Percentiles rank a stretch among this genome's conserved stretches.
phyloP scores from a whole-genome alignment of 306 rosid genomes.

The Prunus salicina region DNA sequence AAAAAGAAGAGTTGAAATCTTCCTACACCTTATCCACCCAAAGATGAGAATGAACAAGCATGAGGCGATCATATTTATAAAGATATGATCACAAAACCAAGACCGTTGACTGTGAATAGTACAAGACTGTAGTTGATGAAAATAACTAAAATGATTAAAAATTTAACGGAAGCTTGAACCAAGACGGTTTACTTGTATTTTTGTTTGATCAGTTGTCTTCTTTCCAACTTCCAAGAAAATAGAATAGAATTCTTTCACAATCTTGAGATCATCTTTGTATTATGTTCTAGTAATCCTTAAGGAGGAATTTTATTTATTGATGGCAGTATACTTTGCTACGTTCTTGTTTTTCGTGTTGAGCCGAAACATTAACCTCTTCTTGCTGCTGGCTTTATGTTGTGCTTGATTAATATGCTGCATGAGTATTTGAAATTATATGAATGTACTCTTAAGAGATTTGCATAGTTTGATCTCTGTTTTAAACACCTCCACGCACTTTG shows the following conservation, averaged over 20 bases:
- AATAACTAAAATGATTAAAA: background rate
- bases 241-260: slow-evolving; percentile 59
- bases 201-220: slow-evolving; percentile 31
- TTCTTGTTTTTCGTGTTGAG: background rate
- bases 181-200: slow-evolving; percentile 20
- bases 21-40: background rate
- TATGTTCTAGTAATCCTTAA: slow-evolving; percentile 37
- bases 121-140: background rate
- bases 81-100: background rate
- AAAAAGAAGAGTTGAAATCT: background rate
- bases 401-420: background rate
- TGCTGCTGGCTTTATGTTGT: background rate
- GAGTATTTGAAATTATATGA: too few species aligned
- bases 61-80: background rate
- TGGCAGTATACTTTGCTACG: slow-evolving; percentile 33
- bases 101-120: background rate
- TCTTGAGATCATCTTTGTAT: slow-evolving; percentile 32
- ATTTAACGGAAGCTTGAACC: too few species aligned
- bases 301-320: slow-evolving; percentile 40
- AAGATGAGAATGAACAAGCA: background rate
- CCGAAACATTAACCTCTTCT: background rate
- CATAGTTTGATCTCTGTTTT: too few species aligned
- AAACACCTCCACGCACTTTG: too few species aligned
- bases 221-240: slow-evolving; percentile 38
- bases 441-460: too few species aligned